Base-by-base conservation (phyloP, 768 basidiomycete species). In the Pleurotus djamor region DNA sequence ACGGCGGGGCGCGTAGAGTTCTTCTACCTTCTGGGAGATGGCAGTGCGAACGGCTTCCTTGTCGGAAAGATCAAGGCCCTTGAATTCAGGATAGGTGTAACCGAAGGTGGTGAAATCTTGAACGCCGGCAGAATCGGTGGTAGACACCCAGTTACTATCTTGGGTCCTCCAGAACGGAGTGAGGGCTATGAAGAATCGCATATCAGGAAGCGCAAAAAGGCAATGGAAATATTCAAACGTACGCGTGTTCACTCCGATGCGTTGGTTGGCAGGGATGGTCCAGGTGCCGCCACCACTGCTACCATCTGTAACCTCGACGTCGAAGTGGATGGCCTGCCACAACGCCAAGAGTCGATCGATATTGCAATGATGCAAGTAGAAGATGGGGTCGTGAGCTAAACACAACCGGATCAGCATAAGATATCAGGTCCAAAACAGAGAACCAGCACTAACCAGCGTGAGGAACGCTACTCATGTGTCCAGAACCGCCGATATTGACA, bases 21-120 rank as follows among this genome's bases (percentile, higher is more conserved):
- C 60, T 56, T 75, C 73, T n/a, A 81, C 71, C 17, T 63, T 66
- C n/a, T 64, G 56, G 14, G 66, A 65, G 47, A 81, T 78, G n/a
- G 70, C 74, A 3, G 45, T 52, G 43, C 61, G 65, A 36, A 78
- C 71, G 0, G 68, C 67, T 5, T 13, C 45, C 7, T 64, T 52
- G 59, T 76, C 64, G 7, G 61, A 64, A 57, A 71, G 55, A 48
- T 76, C 66, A 36, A 79, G 69, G 7, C 68, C 70, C 52, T 77
- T 76, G 66, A 83, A 81, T 37, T 83, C 82, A 9, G 82, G 81
- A 65, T 83, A 83, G 1, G 78, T 73, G 62, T 83, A 84, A 34
- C 75, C 71, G 10, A 83, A 66, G 7, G 62, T 64, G 4, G 72
- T 60, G 6, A 72, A 73, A 37, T 71, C 67, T 1, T 64, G 62